These are phyloP conservation scores for Globisporangium cystogenes DNA, from an alignment of 352 stramenopile genomes.

Conservation along the genomic window DNA sequence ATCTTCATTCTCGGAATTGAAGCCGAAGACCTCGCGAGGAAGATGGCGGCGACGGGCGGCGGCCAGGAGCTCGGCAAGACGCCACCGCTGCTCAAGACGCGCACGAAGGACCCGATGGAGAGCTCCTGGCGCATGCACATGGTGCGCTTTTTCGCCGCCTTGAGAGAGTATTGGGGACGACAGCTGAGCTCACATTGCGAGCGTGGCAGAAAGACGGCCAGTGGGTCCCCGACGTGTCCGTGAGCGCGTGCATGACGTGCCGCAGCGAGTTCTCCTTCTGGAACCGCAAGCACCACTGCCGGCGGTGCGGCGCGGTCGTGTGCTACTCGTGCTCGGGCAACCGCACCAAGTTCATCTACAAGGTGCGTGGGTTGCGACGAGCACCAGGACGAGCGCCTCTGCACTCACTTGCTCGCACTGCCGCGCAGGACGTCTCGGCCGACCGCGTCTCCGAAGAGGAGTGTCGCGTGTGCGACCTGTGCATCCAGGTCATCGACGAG, in stretches of 20 bases:
- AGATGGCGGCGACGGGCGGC: conserved; percentile 8
- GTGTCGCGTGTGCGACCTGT: conserved; percentile 73
- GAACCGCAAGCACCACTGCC: conserved; percentile 86
- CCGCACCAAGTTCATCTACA: conserved; percentile 84
- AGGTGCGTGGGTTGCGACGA: conserved; percentile 21
- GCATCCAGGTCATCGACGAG: conserved; percentile 81
- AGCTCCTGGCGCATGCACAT: conserved; percentile 86
- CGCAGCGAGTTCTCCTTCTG: conserved; percentile 79
- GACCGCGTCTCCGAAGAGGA: conserved; percentile 60
- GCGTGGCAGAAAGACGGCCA: conserved; percentile 60
- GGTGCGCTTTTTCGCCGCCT: conserved; percentile 23
- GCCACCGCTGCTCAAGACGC: conserved; percentile 57
- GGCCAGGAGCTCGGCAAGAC: conserved; percentile 17
- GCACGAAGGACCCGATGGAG: conserved; percentile 78
- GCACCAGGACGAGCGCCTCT: no score
- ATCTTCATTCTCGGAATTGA: neutral
- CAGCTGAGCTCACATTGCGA: neutral
- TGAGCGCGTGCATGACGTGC: conserved; percentile 80
- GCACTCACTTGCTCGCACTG: no score
- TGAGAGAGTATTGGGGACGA: neutral
- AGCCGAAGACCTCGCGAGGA: conserved; percentile 3
- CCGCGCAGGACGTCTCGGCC: conserved; percentile 48
- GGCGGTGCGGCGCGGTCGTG: conserved; percentile 77
- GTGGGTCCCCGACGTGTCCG: conserved; percentile 81
- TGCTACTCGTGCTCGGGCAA: conserved; percentile 76